phyloP scores from a whole-genome alignment of 1,284 basidiomycete genomes.

The Phellopilus nigrolimitatus region DNA sequence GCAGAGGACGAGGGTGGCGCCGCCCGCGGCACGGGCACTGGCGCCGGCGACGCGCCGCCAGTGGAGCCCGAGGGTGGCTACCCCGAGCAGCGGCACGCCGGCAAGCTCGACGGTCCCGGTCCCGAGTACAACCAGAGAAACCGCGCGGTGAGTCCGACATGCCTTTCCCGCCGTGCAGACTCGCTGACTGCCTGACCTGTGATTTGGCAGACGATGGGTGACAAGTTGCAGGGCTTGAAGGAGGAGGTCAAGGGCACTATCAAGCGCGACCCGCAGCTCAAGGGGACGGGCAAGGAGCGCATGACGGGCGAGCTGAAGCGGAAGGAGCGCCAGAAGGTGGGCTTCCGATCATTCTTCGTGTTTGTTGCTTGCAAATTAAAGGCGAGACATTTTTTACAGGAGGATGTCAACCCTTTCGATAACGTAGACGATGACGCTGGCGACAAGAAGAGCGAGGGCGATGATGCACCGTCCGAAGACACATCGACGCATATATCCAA shows the following conservation, averaged over 20 bases:
- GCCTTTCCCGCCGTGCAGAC: not conserved
- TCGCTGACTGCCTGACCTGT: not conserved
- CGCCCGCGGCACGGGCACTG: not conserved
- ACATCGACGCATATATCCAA: not conserved
- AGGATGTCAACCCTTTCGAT: not conserved
- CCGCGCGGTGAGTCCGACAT: slow-evolving; percentile 5
- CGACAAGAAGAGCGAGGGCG: not conserved
- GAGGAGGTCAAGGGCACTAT: slow-evolving; percentile 20
- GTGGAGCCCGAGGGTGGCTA: slow-evolving; percentile 19
- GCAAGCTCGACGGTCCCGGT: slow-evolving; percentile 26
- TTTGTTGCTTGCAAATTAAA: not conserved
- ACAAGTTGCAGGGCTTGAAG: slow-evolving; percentile 18
- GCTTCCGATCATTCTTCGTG: not conserved
- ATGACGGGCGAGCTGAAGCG: slow-evolving; percentile 21
- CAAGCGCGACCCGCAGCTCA: slow-evolving; percentile 16
- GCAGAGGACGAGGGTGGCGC: slow-evolving; percentile 17
- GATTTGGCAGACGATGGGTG: slow-evolving; percentile 15
- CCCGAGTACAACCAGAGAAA: slow-evolving; percentile 23
- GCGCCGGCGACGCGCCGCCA: not conserved
- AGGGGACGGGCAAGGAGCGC: slow-evolving; percentile 19
- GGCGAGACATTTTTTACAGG: not conserved
- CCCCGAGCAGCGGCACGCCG: slow-evolving; percentile 28
- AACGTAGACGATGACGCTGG: not conserved
- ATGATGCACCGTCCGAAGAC: not conserved
- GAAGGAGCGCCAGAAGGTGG: slow-evolving; percentile 17